A percentile compares a stretch with the other conserved stretches of the same genome.
Evolutionary conservation across 2,329 filamentous ascomycete species (phyloP).

Genomic region (Periconia digitata): DNA sequence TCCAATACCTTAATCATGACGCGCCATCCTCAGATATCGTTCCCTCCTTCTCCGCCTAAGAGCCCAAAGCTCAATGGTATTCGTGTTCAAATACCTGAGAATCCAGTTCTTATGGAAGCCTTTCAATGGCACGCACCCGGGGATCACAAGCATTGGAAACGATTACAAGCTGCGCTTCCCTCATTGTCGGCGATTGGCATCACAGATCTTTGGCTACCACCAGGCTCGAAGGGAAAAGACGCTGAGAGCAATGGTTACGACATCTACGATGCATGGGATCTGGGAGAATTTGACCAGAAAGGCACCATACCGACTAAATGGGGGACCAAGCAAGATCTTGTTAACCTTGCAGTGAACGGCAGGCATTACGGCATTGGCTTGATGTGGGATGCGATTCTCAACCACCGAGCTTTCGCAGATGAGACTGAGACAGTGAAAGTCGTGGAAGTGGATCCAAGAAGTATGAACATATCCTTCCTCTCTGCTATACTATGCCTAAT

Average conservation of each 20-base stretch:
- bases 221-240: slow-evolving; percentile 65
- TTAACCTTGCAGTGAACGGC: slow-evolving; percentile 52
- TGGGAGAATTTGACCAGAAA: slow-evolving; percentile 71
- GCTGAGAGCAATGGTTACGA: slow-evolving; percentile 61
- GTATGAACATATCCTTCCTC: not conserved
- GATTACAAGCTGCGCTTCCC: slow-evolving; percentile 53
- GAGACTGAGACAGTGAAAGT: slow-evolving; percentile 60
- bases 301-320: slow-evolving; percentile 63
- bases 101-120: slow-evolving; percentile 56
- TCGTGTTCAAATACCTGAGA: not conserved
- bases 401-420: slow-evolving; percentile 68
- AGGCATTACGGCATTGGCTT: slow-evolving; percentile 55
- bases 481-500: too few species aligned
- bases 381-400: slow-evolving; percentile 68
- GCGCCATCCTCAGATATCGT: not conserved
- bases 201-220: slow-evolving; percentile 59
- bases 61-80: slow-evolving; percentile 1
- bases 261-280: slow-evolving; percentile 66
- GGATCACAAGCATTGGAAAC: slow-evolving; percentile 58
- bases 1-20: not conserved
- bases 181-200: slow-evolving; percentile 60
- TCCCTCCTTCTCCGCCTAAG: slow-evolving; percentile 5
- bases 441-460: slow-evolving; percentile 58
- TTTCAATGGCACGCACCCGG: slow-evolving; percentile 70
- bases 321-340: slow-evolving; percentile 62